A percentile compares a stretch with the other conserved stretches of the same genome.
These are phyloP conservation scores for Pythium aphanidermatum DNA, from an alignment of 352 stramenopile species.

Conservation along the genomic window DNA sequence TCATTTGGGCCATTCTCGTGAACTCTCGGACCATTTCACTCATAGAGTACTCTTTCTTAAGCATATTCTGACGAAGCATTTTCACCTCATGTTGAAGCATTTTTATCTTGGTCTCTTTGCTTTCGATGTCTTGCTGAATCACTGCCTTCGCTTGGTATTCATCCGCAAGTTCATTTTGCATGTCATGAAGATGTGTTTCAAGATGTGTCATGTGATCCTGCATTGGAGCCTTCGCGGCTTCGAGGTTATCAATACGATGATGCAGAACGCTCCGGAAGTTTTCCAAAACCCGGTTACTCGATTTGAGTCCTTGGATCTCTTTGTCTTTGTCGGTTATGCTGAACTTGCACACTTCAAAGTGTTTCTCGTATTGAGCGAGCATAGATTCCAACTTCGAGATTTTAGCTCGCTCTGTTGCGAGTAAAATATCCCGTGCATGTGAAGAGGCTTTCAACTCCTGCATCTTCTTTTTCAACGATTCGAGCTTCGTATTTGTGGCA, in stretches of 20 bases:
- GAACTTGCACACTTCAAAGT: slow-evolving; percentile 66
- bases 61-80: slow-evolving; percentile 54
- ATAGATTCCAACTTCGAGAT: slow-evolving; percentile 53
- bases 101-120: slow-evolving; percentile 73
- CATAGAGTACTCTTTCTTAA: slow-evolving; percentile 77
- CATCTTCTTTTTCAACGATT: slow-evolving; percentile 81
- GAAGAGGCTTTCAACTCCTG: slow-evolving; percentile 74
- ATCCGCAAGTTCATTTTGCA: slow-evolving; percentile 70
- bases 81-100: slow-evolving; percentile 73
- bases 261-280: slow-evolving; percentile 80
- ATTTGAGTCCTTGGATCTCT: slow-evolving; percentile 52
- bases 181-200: slow-evolving; percentile 66
- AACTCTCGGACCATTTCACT: slow-evolving; percentile 80
- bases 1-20: slow-evolving; percentile 58
- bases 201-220: slow-evolving; percentile 45
- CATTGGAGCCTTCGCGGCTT: slow-evolving; percentile 69
- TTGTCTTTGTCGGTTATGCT: slow-evolving; percentile 71
- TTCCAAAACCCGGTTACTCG: slow-evolving; percentile 70
- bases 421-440: slow-evolving; percentile 57
- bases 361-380: slow-evolving; percentile 60
- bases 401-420: slow-evolving; percentile 68
- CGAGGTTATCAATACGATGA: slow-evolving; percentile 67
- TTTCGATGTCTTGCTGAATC: slow-evolving; percentile 53
- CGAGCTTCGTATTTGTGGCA: slow-evolving; percentile 72
- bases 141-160: slow-evolving; percentile 63